Base-by-base conservation (phyloP, 106 monocot species). In the Allium sativum region DNA sequence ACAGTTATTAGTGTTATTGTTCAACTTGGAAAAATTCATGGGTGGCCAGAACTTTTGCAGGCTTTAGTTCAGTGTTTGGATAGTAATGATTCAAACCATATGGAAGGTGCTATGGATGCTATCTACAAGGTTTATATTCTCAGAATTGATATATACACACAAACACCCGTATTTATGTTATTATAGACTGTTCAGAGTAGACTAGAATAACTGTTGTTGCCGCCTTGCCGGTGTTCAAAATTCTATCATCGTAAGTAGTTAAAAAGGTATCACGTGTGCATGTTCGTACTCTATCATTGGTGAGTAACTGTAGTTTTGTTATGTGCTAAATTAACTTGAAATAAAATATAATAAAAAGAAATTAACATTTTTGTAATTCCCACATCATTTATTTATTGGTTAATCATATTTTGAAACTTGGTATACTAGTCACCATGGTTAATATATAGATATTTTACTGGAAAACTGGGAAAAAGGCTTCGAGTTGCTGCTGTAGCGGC, bases 81-180 rank as follows among this genome's bases (percentile, higher is more conserved):
- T 50, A 85, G 96, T 72, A 98, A 98, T 68, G 85, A 98, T 12
- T 66, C 88, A 58, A 82, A 88, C 78, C 96, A 85, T 52, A 98
- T 91, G 90, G 96, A 91, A 72, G 91, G 96, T 74, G 96, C 91
- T 58, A 74, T 98, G 80, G 96, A 98, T 78, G 82, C 96, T 72
- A 77, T 98, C 52, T 98, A 69, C 56, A 98, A 98, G 80, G 96
- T 98, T 44, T 15, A 42, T 10, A 41, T 21, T 55, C 45, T 44
- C 52, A 48, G 42, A 61, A 44, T 48, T 16, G 18, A 59, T 59
- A n/a, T n/a, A n/a, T n/a, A n/a, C n/a, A n/a, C n/a, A n/a, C n/a
- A n/a, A n/a, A n/a, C n/a, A n/a, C n/a, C n/a, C n/a, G n/a, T n/a
- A n/a, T n/a, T n/a, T 18, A 16, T 50, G 12, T 17, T 58, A 6